Evolutionary conservation across 2,329 filamentous ascomycete genomes (phyloP), one percentile per base, ranked within the genome.

Genomic region (Ilyonectria mors-panacis): DNA sequence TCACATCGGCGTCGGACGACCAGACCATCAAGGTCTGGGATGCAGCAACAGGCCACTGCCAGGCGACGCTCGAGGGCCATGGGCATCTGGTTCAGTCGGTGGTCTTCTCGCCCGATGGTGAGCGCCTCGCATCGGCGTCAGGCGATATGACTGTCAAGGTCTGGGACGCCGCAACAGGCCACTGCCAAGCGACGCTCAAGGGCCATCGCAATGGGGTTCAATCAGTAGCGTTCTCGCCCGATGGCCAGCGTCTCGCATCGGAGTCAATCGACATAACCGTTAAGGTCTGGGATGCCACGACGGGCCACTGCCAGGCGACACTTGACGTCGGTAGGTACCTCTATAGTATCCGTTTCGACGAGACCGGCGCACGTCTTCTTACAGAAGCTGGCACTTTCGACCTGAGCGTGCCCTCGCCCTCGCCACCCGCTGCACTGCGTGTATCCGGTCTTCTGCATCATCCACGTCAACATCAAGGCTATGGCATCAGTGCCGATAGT

Each of bases 341-440:
- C 3, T 1, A 2, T 39, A 17, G 6, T 39, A 39, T 39, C 37
- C 37, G 9, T 17, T 39, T 39, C 26, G 48, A 53, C 33, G n/a
- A 53, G 48, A 53, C 48, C 48, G 12, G 48, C 13, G 48, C 23
- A 33, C 12, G 48, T 10, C 48, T 53, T 53, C 48, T 33, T 53
- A 28, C 48, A n/a, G 26, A 53, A 33, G 48, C 26, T 53, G 48
- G 48, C 48, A 10, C 23, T 53, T 12, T 53, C 23, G 19, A 53
- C 48, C 23, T 53, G 4, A 53, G n/a, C 48, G 17, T 53, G 48
- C 48, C 26, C 48, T 53, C 23, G 48, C n/a, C 48, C 48, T 5
- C 26, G 48, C 10, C 23, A 33, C 23, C 2, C 48, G 13, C 23
- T 28, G 9, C 12, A 33, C 48, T 15, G 48, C 17, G 8, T 53